Percentiles rank a stretch among this genome's conserved stretches.
Evolutionary conservation across 306 rosid species (phyloP).

Genomic region (Prunus mume): DNA sequence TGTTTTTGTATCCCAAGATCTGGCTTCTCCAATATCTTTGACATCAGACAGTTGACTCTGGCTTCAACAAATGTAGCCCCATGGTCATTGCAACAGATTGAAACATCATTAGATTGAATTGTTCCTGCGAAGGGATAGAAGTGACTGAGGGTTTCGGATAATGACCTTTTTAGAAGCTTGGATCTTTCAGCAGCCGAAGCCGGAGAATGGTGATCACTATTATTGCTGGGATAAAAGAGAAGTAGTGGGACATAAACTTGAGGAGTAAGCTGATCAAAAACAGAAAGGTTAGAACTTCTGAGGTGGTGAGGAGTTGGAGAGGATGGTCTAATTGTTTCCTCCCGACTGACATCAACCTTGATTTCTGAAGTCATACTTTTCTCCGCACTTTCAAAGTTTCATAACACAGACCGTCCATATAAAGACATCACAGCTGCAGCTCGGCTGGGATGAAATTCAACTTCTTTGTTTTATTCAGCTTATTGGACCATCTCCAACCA

Average conservation of each 20-base stretch:
- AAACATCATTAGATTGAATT: neutral
- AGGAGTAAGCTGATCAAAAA: conserved; percentile 15
- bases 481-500: too few relatives aligned
- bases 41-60: neutral
- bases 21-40: neutral
- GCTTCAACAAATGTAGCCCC: conserved; percentile 26
- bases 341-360: neutral
- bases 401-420: too few relatives aligned
- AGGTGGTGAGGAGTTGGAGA: conserved; percentile 19
- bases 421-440: too few relatives aligned
- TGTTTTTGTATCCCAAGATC: neutral
- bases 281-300: conserved; percentile 18
- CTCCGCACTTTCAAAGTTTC: too few relatives aligned
- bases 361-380: neutral
- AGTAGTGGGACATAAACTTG: conserved; percentile 4
- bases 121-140: conserved; percentile 15
- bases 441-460: too few relatives aligned
- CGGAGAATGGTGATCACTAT: too few relatives aligned
- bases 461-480: too few relatives aligned
- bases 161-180: neutral
- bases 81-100: neutral
- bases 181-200: neutral
- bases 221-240: conserved; percentile 15
- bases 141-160: conserved; percentile 10
- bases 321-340: conserved; percentile 17